Base-by-base conservation (phyloP, 1,284 basidiomycete species). In the Spongiforma sp. region DNA sequence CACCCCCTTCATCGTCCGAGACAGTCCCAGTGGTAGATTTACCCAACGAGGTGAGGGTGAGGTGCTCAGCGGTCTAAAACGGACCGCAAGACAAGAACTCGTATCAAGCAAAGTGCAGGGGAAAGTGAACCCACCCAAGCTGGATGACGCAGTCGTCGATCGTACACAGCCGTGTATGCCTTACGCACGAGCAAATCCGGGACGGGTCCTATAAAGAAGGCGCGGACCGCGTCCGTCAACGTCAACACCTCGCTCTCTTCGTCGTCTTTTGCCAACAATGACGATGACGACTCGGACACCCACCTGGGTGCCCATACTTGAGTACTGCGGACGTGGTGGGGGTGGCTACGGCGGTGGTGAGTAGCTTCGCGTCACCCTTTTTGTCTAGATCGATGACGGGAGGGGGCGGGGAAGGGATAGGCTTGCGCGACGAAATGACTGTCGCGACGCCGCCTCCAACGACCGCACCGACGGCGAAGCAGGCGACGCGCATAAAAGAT, bases 91-190 rank as follows among this genome's bases (percentile, higher is more conserved):
- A 8, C 0, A 33, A 8, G 36, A n/a, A n/a, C n/a, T n/a, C 30
- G 1, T 53, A 11, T 8, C 17, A 33, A 33, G 24, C 39, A 7
- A 59, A 11, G 32, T 24, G 32, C 28, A 15, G 36, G 37, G 50
- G 37, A 5, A 34, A 37, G 36, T 24, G 32, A 43, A 77, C 86
- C 32, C 71, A 94, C 94, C 96, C 98, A 99, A 30, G 94, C 86
- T 5, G 97, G 96, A 80, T 99, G 96, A 30, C 94, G 84, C 63
- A 96, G 80, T 15, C 94, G 84, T 58, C 98, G 85, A 77, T 99
- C 97, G 77, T 99, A 99, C 5, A 88, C 93, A 6, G 94, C 89
- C 30, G 93, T 89, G 75, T 97, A 98, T 11, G 93, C 95, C 73
- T 88, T 87, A 48, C 94, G 86, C 37, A 89, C 84, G 50, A 98